A percentile compares a stretch with the other conserved stretches of the same genome.
Conservation (phyloP, 495 filamentous ascomycete genomes). For the Sporormia fimetaria region DNA sequence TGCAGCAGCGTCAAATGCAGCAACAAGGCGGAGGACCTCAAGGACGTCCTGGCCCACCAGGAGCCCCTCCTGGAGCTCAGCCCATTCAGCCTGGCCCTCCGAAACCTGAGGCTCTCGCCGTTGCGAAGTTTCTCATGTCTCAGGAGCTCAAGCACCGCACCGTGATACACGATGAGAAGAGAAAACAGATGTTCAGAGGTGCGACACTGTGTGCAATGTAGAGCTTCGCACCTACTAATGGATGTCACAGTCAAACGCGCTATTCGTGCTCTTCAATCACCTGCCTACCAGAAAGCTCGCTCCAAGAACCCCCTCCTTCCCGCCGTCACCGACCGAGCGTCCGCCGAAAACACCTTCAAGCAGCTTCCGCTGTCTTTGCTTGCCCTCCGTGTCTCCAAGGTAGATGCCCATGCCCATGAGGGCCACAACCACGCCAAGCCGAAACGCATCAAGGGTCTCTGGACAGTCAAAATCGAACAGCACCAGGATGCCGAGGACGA, state of each 20-base stretch:
- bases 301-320: slow-evolving; percentile 85
- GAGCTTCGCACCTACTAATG: background rate
- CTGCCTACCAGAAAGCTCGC: slow-evolving; percentile 74
- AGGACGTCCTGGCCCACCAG: too few species aligned
- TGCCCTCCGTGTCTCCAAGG: slow-evolving; percentile 78
- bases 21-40: slow-evolving; percentile 36
- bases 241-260: slow-evolving; percentile 76
- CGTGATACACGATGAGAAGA: slow-evolving; percentile 87
- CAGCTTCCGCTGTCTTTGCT: slow-evolving; percentile 91
- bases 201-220: background rate
- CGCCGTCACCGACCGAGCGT: slow-evolving; percentile 70
- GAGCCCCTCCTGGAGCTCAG: too few species aligned
- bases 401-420: slow-evolving; percentile 57
- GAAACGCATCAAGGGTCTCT: slow-evolving; percentile 88
- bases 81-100: slow-evolving; percentile 62
- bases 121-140: slow-evolving; percentile 76
- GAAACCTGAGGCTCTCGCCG: slow-evolving; percentile 74
- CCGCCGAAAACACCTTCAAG: slow-evolving; percentile 87
- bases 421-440: slow-evolving; percentile 63
- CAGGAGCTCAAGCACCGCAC: slow-evolving; percentile 86
- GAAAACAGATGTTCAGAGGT: slow-evolving; percentile 98
- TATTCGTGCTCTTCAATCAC: slow-evolving; percentile 80
- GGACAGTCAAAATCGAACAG: slow-evolving; percentile 93
- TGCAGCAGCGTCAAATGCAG: slow-evolving; percentile 40
- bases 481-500: slow-evolving; percentile 88